These are phyloP conservation scores for Quercus suber DNA, from an alignment of 306 rosid genomes.

Conservation along the genomic window DNA sequence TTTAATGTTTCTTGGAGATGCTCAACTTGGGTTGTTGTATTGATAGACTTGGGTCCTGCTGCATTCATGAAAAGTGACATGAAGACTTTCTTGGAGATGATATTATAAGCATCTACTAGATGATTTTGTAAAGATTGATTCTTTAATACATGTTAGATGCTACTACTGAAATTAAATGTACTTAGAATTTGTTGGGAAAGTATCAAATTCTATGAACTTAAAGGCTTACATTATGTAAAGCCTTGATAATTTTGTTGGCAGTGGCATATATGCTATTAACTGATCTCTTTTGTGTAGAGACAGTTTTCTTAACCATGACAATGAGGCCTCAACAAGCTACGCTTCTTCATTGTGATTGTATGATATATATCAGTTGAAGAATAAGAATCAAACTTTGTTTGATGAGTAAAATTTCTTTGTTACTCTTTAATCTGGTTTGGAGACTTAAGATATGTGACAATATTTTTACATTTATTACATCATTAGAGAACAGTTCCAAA, in stretches of 20 bases:
- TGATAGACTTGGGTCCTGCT: neutral
- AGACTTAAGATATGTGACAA: neutral
- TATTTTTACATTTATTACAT: neutral
- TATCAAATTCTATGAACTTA: neutral
- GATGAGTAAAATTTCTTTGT: too few species aligned
- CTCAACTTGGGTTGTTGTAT: neutral
- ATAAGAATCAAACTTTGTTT: neutral
- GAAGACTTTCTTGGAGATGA: neutral
- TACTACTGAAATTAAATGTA: neutral
- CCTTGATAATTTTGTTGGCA: neutral
- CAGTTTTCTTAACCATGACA: neutral
- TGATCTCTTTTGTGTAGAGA: neutral
- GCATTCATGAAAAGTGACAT: neutral
- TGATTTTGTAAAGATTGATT: neutral
- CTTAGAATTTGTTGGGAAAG: neutral
- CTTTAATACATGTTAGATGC: neutral
- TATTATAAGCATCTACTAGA: neutral
- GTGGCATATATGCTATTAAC: neutral
- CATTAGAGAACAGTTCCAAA: neutral
- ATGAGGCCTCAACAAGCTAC: neutral
- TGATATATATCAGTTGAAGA: neutral
- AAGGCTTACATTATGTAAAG: neutral
- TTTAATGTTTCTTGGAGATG: neutral
- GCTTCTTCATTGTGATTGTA: neutral
- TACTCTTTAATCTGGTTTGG: neutral